Evolutionary conservation across 257 asterid species (phyloP).

Genomic region (Haberlea rhodopensis): DNA sequence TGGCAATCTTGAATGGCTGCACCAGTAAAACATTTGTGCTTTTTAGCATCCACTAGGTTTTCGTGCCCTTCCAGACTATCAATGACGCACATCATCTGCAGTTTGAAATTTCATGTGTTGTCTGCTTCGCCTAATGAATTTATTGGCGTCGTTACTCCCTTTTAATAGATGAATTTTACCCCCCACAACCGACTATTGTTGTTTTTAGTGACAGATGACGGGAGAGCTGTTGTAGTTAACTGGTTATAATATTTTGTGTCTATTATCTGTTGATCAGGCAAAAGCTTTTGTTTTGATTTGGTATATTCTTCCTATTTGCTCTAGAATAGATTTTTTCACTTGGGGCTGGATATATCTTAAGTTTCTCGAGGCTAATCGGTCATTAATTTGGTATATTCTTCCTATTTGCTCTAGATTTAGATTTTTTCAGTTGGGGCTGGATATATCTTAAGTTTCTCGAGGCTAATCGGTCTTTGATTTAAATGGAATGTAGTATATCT

Average conservation of each 20-base stretch:
- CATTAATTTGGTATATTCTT: neutral
- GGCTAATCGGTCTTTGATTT: constrained; percentile 8
- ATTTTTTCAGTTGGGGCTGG: constrained; percentile 1
- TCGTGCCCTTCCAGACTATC: neutral
- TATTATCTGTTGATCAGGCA: neutral
- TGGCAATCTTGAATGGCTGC: constrained; percentile 26
- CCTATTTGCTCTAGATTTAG: neutral
- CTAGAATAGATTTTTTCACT: neutral
- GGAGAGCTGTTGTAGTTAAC: neutral
- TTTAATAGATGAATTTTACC: neutral
- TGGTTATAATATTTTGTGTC: neutral
- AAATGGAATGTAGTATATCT: neutral
- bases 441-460: neutral
- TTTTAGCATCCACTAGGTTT: constrained; percentile 15
- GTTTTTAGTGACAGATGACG: constrained; percentile 3
- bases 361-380: constrained; percentile 2
- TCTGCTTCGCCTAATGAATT: constrained; percentile 11
- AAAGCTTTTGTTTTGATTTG: neutral
- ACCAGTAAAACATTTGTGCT: constrained; percentile 17
- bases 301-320: neutral
- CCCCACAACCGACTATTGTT: neutral
- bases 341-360: neutral
- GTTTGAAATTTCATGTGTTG: neutral
- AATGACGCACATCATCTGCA: constrained; percentile 16
- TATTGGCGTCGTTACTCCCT: neutral